Evolutionary conservation across 2,329 filamentous ascomycete species (phyloP), one percentile per base, ranked within the genome.

Genomic region (Xylaria arbuscula): DNA sequence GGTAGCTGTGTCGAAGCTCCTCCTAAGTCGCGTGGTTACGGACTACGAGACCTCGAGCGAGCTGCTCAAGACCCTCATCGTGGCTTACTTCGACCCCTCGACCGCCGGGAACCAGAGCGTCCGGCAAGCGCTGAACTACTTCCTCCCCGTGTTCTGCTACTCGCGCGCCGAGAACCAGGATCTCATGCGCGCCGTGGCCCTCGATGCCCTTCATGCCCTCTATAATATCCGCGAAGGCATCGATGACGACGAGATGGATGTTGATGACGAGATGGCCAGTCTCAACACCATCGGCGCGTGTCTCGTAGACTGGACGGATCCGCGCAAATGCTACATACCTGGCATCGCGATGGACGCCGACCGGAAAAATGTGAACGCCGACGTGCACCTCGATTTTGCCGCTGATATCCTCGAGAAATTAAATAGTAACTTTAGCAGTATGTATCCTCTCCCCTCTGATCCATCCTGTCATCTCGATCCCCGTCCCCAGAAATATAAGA

Each of bases 301-400:
- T 76, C 83, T 98, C 8, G 89, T 94, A 0, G 95, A 98, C 78
- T 98, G 95, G 96, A 98, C 95, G 0, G 95, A 98, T 78, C 94
- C 94, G 45, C 86, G 95, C 58, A 94, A 97, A 79, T 93, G 83
- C 81, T 92, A 81, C 81, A 86, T 79, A 65, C 85, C 82, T 72
- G 83, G 80, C 4, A 74, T 81, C 1, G 75, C 85, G 1, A 81
- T 83, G 67, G 88, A 92, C 57, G 84, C 83, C 1, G 85, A 87
- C 62, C 90, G 88, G 79, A 90, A 87, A 82, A 84, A 83, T 60
- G 86, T 92, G 17, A 91, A 92, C 70, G 91, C 91, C 9, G 91
- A 94, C 77, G 89, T 95, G 2, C 95, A 98, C 76, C 84, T 97
- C 1, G 87, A 92, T 11, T 87, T 98, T 70, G 93, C 93, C 0